A percentile compares a stretch with the other conserved stretches of the same genome.
phyloP scores from a whole-genome alignment of 1,284 basidiomycete species.

The Ceratobasidium sp. region DNA sequence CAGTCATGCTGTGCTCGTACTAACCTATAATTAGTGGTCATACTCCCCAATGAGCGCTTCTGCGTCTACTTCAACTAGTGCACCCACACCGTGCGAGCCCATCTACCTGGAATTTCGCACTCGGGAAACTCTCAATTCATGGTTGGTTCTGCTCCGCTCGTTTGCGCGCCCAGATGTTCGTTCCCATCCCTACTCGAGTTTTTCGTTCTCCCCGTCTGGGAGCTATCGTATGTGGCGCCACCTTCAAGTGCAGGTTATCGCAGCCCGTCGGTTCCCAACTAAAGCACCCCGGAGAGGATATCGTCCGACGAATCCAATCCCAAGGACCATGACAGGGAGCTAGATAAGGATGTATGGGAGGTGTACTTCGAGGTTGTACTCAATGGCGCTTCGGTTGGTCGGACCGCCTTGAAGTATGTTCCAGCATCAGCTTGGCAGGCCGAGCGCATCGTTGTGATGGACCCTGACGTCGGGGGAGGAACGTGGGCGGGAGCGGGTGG shows the following conservation, averaged over 20 bases:
- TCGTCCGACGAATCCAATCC: slow-evolving; percentile 39
- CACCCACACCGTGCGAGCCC: slow-evolving; percentile 49
- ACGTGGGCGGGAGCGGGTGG: slow-evolving; percentile 20
- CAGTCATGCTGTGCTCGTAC: not conserved
- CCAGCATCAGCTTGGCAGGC: slow-evolving; percentile 64
- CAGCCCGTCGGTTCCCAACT: slow-evolving; percentile 64
- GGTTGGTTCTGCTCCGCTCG: slow-evolving; percentile 75
- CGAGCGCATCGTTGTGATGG: slow-evolving; percentile 73
- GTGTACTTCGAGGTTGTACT: slow-evolving; percentile 45
- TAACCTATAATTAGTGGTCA: not conserved
- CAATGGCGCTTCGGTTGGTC: slow-evolving; percentile 58
- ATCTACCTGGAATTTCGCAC: slow-evolving; percentile 71
- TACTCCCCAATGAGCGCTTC: slow-evolving; percentile 10
- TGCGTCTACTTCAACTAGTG: not conserved
- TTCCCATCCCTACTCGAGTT: not conserved
- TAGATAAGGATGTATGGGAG: not conserved
- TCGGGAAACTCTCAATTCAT: slow-evolving; percentile 65
- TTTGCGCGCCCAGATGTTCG: slow-evolving; percentile 79
- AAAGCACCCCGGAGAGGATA: slow-evolving; percentile 9
- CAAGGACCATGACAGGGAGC: slow-evolving; percentile 5
- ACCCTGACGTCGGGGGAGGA: slow-evolving; percentile 50
- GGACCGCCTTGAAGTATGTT: slow-evolving; percentile 73
- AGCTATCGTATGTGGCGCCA: slow-evolving; percentile 85
- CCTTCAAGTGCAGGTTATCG: slow-evolving; percentile 69
- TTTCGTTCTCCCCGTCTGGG: slow-evolving; percentile 51